Evolutionary conservation across 2,329 filamentous ascomycete genomes (phyloP).

Genomic region (Nothomitra cinnamomea): DNA sequence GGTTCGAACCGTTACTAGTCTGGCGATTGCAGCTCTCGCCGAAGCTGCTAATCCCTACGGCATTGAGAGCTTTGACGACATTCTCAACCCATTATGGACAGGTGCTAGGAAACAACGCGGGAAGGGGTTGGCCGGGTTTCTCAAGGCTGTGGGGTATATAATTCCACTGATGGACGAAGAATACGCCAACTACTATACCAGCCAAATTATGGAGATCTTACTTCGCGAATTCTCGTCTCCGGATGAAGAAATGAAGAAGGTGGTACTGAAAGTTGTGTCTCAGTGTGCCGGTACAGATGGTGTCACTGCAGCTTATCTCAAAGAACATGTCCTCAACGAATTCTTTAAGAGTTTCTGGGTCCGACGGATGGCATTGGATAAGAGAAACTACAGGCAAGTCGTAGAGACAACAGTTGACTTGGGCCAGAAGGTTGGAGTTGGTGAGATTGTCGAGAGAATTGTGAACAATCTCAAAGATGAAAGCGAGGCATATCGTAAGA

Average conservation of each 20-base stretch:
- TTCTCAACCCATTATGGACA: constrained; percentile 92
- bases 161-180: constrained; percentile 99
- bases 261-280: constrained; percentile 91
- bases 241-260: constrained; percentile 99
- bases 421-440: constrained; percentile 91
- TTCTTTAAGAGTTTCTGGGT: constrained; percentile 99
- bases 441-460: constrained; percentile 84
- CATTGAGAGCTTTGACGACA: constrained; percentile 98
- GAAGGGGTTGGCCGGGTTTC: constrained; percentile 85
- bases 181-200: constrained; percentile 97
- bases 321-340: constrained; percentile 84
- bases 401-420: constrained; percentile 97
- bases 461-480: constrained; percentile 96
- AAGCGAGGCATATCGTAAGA: constrained; percentile 94
- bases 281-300: constrained; percentile 90
- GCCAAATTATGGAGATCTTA: constrained; percentile 96
- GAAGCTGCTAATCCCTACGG: constrained; percentile 96
- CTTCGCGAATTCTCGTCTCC: constrained; percentile 91
- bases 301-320: constrained; percentile 86
- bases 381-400: constrained; percentile 93
- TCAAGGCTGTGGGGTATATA: constrained; percentile 96
- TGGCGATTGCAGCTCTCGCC: constrained; percentile 86
- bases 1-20: constrained; percentile 85
- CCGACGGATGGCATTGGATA: constrained; percentile 87
- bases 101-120: constrained; percentile 91